Evolutionary conservation across 352 stramenopile species (phyloP), one percentile per base, ranked within the genome.

Genomic region (Lagenidium sp.): DNA sequence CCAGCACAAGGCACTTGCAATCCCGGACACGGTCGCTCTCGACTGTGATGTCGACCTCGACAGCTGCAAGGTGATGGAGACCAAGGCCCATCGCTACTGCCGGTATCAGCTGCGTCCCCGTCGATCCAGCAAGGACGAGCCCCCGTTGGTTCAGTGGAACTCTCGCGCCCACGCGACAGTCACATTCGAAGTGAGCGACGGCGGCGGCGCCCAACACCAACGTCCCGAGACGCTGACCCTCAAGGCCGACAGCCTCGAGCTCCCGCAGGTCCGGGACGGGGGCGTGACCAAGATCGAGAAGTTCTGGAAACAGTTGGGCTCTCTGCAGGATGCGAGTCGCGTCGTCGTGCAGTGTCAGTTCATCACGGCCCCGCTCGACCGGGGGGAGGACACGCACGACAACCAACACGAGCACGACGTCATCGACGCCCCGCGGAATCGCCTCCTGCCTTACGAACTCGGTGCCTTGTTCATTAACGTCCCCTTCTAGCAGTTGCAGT

Each of bases 271-370:
- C 22, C 42, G 0, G 36, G 49, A 21, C 6, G 50, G 5, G 12
- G 7, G 11, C 34, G 20, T 21, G 26, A 30, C n/a, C 2, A 41
- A 35, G 6, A 30, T 35, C 12, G 43, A 51, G 7, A 85, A 84
- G 52, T 11, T 82, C 6, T 89, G 77, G 77, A 85, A 70, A 46
- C 77, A 86, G 44, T 69, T 89, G 20, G 74, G 77, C 15, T 85
- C 71, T 23, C 49, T 89, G 4, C 59, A 85, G 26, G 68, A 88
- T 30, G 55, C 54, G 16, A 83, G 63, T 34, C 62, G 63, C 10
- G 62, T 82, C 16, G 68, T 91, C 18, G 60, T 91, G n/a, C 79
- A 87, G 47, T 86, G 71, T 36, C 78, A 91, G 50, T 57, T 86
- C 31, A 62, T 81, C 2, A 48, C 47, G 3, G 2, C n/a, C n/a